Evolutionary conservation across 2,329 filamentous ascomycete genomes (phyloP).

Genomic region (Sphaerulina vaccinii): DNA sequence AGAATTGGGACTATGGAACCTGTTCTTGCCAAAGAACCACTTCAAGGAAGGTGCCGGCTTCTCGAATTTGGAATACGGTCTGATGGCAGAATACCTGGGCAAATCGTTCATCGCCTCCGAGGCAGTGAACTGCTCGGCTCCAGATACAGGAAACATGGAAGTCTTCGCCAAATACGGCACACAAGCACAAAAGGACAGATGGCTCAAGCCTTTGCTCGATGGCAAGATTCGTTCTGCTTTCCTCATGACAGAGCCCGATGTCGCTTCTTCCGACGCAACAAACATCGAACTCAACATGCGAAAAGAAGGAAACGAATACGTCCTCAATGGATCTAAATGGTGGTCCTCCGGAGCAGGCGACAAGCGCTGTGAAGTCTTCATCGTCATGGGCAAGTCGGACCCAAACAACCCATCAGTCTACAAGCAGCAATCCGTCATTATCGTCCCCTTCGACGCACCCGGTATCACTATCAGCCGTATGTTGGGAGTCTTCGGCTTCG

Average conservation of each 20-base stretch:
- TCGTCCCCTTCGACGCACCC: conserved; percentile 77
- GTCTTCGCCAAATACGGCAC: conserved; percentile 54
- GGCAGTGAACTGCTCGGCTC: conserved; percentile 68
- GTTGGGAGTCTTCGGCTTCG: conserved; percentile 92
- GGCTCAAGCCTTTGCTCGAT: conserved; percentile 51
- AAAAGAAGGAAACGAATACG: conserved; percentile 80
- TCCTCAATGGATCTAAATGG: conserved; percentile 98
- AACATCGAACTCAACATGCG: conserved; percentile 66
- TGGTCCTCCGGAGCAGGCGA: conserved; percentile 97
- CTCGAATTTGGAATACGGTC: conserved; percentile 91
- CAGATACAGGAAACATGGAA: conserved; percentile 54
- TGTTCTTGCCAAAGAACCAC: conserved; percentile 93
- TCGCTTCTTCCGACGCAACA: conserved; percentile 52
- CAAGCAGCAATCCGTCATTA: conserved; percentile 87
- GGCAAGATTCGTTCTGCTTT: conserved; percentile 52
- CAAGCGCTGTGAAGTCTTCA: conserved; percentile 84
- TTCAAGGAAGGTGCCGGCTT: conserved; percentile 94
- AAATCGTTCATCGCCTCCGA: conserved; percentile 82
- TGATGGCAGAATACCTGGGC: conserved; percentile 95
- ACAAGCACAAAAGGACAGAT: conserved; percentile 50
- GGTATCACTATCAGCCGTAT: conserved; percentile 91
- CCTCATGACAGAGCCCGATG: conserved; percentile 47
- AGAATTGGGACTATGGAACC: conserved; percentile 90
- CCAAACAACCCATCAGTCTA: conserved; percentile 73
- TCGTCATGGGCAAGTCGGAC: conserved; percentile 94